phyloP scores from a whole-genome alignment of 495 filamentous ascomycete species.

The Lasiosphaeria ovina region DNA sequence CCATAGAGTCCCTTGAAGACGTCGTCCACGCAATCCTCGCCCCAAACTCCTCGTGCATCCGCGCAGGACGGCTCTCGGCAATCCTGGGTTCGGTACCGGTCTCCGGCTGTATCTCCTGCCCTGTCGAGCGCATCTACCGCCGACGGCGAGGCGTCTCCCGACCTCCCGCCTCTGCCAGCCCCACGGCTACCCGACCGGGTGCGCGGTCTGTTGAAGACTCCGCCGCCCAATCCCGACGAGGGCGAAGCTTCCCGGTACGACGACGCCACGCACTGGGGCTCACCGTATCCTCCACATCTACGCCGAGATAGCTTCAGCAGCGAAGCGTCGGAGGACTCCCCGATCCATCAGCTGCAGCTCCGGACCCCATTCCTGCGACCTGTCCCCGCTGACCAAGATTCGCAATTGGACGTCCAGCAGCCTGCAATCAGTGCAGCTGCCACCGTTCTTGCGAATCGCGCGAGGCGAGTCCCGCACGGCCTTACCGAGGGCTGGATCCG shows the following conservation, averaged over 20 bases:
- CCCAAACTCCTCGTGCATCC: slow-evolving; percentile 47
- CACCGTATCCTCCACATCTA: slow-evolving; percentile 61
- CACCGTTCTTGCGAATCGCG: slow-evolving; percentile 54
- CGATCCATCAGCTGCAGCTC: slow-evolving; percentile 51
- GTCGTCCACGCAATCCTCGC: slow-evolving; percentile 48
- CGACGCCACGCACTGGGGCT: slow-evolving; percentile 71
- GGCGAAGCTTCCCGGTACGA: slow-evolving; percentile 37
- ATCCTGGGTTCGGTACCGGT: slow-evolving; percentile 20
- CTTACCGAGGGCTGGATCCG: slow-evolving; percentile 79
- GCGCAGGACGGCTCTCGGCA: slow-evolving; percentile 47
- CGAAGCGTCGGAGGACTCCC: slow-evolving; percentile 51
- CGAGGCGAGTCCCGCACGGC: slow-evolving; percentile 53
- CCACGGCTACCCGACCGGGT: slow-evolving; percentile 49
- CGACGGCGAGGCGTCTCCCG: slow-evolving; percentile 51
- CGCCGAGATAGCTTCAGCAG: slow-evolving; percentile 51
- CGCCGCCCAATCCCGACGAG: slow-evolving; percentile 35
- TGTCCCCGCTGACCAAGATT: slow-evolving; percentile 36
- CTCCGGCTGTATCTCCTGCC: slow-evolving; percentile 40
- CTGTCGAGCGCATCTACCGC: slow-evolving; percentile 54
- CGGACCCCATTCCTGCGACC: slow-evolving; percentile 54
- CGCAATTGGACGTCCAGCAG: slow-evolving; percentile 36
- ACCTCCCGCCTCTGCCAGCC: slow-evolving; percentile 51
- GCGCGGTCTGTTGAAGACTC: slow-evolving; percentile 48
- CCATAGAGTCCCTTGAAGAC: slow-evolving; percentile 39
- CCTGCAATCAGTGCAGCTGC: slow-evolving; percentile 50